These are phyloP conservation scores for Solanum habrochaites DNA, from an alignment of 257 asterid species.

Conservation along the genomic window DNA sequence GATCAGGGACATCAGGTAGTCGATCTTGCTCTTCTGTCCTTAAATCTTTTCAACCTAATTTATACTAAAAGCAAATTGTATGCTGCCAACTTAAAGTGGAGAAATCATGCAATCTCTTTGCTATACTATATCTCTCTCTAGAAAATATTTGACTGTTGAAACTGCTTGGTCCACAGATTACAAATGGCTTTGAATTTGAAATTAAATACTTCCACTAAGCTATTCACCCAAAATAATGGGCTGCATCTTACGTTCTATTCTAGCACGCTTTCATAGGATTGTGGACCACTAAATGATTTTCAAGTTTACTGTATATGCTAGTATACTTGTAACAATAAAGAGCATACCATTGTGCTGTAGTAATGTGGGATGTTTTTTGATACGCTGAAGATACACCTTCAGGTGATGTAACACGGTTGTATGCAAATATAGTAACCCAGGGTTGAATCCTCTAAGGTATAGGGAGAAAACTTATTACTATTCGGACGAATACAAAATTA, in stretches of 20 bases:
- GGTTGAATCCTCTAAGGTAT: neutral
- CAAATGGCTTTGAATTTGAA: neutral
- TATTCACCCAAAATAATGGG: neutral
- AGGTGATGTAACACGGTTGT: neutral
- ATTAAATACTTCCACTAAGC: neutral
- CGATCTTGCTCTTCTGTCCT: neutral
- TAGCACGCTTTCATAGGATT: neutral
- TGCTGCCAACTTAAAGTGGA: neutral
- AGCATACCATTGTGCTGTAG: neutral
- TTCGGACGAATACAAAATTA: neutral
- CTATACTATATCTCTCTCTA: neutral
- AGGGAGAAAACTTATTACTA: neutral
- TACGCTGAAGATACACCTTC: neutral
- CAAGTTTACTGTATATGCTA: neutral
- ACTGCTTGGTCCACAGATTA: neutral
- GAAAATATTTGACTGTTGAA: neutral
- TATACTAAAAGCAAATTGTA: neutral
- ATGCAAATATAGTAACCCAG: neutral
- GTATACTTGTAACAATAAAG: neutral
- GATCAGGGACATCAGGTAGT: constrained; percentile 87
- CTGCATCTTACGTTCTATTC: neutral
- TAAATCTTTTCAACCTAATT: neutral
- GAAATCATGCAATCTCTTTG: neutral
- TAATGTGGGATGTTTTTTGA: neutral
- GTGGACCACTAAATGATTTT: neutral